These are phyloP conservation scores for Zarea fungicola DNA, from an alignment of 2,329 filamentous ascomycete genomes.

Conservation along the genomic window DNA sequence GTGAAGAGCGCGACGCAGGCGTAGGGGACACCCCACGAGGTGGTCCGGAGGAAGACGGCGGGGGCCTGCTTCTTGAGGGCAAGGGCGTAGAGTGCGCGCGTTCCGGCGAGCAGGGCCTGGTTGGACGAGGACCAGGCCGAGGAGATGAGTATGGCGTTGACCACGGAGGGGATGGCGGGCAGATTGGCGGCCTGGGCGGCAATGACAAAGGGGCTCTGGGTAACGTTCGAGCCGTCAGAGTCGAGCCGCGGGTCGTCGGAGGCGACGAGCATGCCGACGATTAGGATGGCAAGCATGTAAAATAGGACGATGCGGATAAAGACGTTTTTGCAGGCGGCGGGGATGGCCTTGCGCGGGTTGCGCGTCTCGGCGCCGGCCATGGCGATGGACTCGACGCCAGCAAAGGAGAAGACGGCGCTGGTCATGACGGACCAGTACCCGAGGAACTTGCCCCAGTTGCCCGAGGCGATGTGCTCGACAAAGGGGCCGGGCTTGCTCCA, in stretches of 20 bases:
- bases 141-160: constrained; percentile 72
- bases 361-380: constrained; percentile 57
- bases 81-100: constrained; percentile 54
- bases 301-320: constrained; percentile 54
- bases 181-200: constrained; percentile 65
- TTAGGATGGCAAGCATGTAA: constrained; percentile 63
- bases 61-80: constrained; percentile 56
- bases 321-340: constrained; percentile 50
- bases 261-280: constrained; percentile 63
- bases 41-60: constrained; percentile 53
- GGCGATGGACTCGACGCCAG: constrained; percentile 58
- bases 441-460: constrained; percentile 58
- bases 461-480: constrained; percentile 56
- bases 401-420: constrained; percentile 63
- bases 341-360: constrained; percentile 49
- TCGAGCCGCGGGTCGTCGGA: constrained; percentile 51
- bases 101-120: constrained; percentile 56
- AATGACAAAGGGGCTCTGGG: constrained; percentile 63
- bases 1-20: constrained; percentile 50
- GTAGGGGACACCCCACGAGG: constrained; percentile 57
- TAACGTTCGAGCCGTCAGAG: constrained; percentile 37
- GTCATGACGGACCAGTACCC: constrained; percentile 60
- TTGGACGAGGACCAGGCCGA: constrained; percentile 67
- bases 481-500: constrained; percentile 66
- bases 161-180: constrained; percentile 60